Evolutionary conservation across 1,139 yeast species (phyloP), one percentile per base, ranked within the genome.

Genomic region (Lodderomyces oxycetoniae): DNA sequence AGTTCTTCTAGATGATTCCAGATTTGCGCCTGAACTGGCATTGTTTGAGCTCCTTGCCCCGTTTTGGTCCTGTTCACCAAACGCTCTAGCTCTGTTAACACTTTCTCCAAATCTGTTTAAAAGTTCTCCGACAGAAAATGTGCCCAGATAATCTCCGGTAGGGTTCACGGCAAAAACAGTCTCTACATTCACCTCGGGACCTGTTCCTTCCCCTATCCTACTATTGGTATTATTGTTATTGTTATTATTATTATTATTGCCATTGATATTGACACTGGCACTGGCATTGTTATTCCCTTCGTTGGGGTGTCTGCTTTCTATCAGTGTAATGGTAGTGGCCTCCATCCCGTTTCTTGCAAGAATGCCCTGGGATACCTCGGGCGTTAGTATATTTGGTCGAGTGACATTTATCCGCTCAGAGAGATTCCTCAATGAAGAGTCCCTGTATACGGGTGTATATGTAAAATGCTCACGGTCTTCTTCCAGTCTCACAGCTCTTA

Each of bases 341-440:
- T 60, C 64, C 41, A 59, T 46, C 5, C 56, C 52, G 17, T 49
- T 52, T 15, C 56, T 52, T 2, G 65, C 60, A 40, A 61, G 36
- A 25, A 66, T 54, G 30, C 61, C 59, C 37, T 64, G 72, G n/a
- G 59, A 48, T 4, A 61, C 65, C 28, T 65, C 71, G 8, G 61
- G 67, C 7, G 61, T 64, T 21, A 66, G 49, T 9, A 67, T 63
- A 17, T 55, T 56, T 4, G 73, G 72, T 20, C 66, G 51, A 7
- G 47, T 40, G 11, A 59, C 41, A 37, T 63, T 65, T n/a, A 63
- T 57, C 26, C 67, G 37, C 29, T 53, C 57, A 1, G 67, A 63
- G 11, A 57, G 37, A 6, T 54, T 45, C 19, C 61, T 47, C 36
- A 61, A 53, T 16, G 54, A 40, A 11, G 57, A 42, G 23, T 61